Base-by-base conservation (phyloP, 495 filamentous ascomycete species). In the Aspergillus ostianus region DNA sequence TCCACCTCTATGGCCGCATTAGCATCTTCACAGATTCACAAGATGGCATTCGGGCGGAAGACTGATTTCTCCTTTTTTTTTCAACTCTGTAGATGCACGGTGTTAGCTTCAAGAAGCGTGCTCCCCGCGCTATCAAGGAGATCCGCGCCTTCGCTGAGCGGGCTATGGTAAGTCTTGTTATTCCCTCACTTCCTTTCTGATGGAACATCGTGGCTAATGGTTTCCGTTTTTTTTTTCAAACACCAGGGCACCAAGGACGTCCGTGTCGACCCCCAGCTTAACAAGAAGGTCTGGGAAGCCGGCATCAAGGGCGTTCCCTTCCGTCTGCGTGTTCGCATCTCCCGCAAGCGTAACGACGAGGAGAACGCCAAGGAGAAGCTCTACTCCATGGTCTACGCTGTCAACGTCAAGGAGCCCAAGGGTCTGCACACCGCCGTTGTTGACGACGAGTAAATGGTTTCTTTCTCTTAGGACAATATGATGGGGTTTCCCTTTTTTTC, bases 271-370 rank as follows among this genome's bases (percentile, higher is more conserved):
- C 94, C 94, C 64, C 90, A 91, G 77, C 83, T 99, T 65, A 99
- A 99, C 87, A 99, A 99, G 89, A 97, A 99, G 85, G 93, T 99
- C 80, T 99, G 94, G 94, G 95, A 99, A 80, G 84, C 89, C 73
- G 94, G 94, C 77, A 87, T 99, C 82, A 97, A 97, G 87, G 95
- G 95, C 72, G 92, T 96, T 64, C 91, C 93, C 55, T 98, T 89
- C 88, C 86, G 94, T 77, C 85, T 99, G 64, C 93, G 94, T 70
- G 85, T 99, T 70, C 91, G 95, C 81, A 96, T 99, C 82, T 96
- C 91, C 67, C 91, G 94, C 77, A 94, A 96, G 88, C 92, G 94
- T 85, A 99, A 99, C 84, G 94, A 99, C 77, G 94, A 99, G 84
- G 94, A 99, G 83, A 92, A 90, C 69, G 93, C 94, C 70, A 94